Conservation (phyloP, 345 rosid genomes). For the Bruguiera parviflora region DNA sequence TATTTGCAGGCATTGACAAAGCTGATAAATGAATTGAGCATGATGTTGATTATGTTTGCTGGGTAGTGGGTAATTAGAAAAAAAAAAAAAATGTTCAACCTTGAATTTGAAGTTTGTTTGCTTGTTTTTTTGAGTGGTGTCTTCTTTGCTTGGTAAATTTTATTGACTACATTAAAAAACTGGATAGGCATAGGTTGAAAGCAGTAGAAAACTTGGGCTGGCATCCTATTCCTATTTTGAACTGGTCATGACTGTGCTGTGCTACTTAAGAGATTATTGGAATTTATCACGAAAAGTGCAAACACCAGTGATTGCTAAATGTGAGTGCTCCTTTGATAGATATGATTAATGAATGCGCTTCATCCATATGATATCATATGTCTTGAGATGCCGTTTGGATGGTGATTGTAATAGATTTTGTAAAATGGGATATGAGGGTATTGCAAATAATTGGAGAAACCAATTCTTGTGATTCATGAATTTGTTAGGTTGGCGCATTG, state of each 20-base stretch:
- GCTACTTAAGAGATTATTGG: not conserved
- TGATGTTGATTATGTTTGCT: conserved; percentile 1
- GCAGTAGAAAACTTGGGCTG: too few species aligned
- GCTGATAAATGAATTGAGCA: not conserved
- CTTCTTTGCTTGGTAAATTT: too few species aligned
- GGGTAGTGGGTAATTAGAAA: not conserved
- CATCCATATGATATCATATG: not conserved
- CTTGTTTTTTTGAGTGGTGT: too few species aligned
- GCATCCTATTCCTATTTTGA: not conserved
- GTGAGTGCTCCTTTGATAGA: too few species aligned
- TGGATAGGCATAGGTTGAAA: too few species aligned
- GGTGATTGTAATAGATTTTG: not conserved
- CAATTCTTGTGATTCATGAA: too few species aligned
- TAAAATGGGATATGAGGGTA: not conserved
- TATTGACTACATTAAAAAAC: too few species aligned
- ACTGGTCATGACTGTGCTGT: not conserved
- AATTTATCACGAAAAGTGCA: not conserved
- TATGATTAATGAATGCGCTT: not conserved
- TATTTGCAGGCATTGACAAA: too few species aligned
- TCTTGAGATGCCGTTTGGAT: not conserved
- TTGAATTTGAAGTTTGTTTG: not conserved
- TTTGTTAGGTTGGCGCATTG: too few species aligned
- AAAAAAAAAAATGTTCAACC: too few species aligned
- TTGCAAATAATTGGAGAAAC: not conserved
- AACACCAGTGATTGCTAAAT: not conserved